Base-by-base conservation (phyloP, 208 protist species). In the Trypanosoma avium region DNA sequence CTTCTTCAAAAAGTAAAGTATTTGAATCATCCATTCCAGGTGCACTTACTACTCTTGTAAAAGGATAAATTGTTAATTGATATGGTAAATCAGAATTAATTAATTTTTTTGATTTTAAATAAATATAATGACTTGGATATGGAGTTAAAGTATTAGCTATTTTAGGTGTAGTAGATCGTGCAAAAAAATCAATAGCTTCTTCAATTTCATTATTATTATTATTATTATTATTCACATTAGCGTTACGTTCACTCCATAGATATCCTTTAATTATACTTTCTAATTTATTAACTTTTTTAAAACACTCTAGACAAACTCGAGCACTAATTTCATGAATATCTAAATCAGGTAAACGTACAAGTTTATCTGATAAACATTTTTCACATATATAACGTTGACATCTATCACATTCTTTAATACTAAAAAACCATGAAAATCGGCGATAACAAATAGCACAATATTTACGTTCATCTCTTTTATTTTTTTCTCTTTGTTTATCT, bases 321-420 rank as follows among this genome's bases (percentile, higher is more conserved):
- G 40, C 26, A 30, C 5, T 61, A 17, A 32, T 12, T 6, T 42
- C 33, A 52, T 15, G 30, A 45, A 63, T 5, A 22, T 54, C 62
- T 22, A 68, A 19, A 10, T 68, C 69, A 47, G 32, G 17, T 4
- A 69, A 35, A 38, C 27, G n/a, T 26, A 75, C 57, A 55, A 13
- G 21, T 21, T 55, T 43, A 15, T 50, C 38, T 8, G 48, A 52
- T 4, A 49, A 13, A 46, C 69, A 75, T 21, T 68, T 59, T 26
- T 58, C 27, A 50, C 69, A 75, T 4, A 75, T 36, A 62, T 56
- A 22, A 19, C 53, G 48, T 33, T 68, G 47, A 38, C 69, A 75
- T 43, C 54, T 50, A 36, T 50, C 53, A 42, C 69, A 75, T 22
- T 59, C 55, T 27, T 55, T 46, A n/a, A 24, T 10, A 32, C 7